phyloP scores from a whole-genome alignment of 805 yeast species.

The Huiozyma naganishii region DNA sequence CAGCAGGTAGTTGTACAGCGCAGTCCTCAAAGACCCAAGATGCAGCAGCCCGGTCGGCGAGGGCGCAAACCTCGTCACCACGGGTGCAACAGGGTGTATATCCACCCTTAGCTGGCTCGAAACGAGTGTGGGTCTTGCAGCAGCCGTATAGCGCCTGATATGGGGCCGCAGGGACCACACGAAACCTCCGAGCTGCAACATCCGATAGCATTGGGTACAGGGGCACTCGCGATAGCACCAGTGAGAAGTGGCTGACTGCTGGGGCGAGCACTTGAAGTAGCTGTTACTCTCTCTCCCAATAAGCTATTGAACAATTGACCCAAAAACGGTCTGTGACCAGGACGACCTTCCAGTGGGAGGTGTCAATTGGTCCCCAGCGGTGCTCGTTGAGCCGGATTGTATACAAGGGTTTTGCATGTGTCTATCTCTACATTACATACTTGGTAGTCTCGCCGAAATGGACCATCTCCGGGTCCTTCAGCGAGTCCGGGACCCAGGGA shows the following conservation, averaged over 20 bases:
- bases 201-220: background rate
- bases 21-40: constrained; percentile 87
- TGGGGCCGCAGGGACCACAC: background rate
- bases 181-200: no score
- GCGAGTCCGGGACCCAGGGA: constrained; percentile 34
- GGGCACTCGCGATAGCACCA: background rate
- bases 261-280: no score
- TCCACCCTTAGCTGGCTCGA: constrained; percentile 6
- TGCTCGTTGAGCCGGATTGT: no score
- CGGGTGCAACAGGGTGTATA: constrained; percentile 42
- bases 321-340: background rate
- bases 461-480: constrained; percentile 21
- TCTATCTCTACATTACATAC: background rate
- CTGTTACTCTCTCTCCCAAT: no score
- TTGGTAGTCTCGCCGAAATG: constrained; percentile 28
- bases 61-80: constrained; percentile 90
- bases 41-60: constrained; percentile 97
- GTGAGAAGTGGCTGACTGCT: no score
- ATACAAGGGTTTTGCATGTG: no score
- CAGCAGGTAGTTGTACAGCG: constrained; percentile 73
- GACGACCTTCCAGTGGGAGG: no score
- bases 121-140: background rate
- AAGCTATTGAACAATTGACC: background rate
- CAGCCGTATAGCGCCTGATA: background rate
- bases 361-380: no score